Conservation (phyloP, 805 yeast species). For the Candida cerambycidarum region DNA sequence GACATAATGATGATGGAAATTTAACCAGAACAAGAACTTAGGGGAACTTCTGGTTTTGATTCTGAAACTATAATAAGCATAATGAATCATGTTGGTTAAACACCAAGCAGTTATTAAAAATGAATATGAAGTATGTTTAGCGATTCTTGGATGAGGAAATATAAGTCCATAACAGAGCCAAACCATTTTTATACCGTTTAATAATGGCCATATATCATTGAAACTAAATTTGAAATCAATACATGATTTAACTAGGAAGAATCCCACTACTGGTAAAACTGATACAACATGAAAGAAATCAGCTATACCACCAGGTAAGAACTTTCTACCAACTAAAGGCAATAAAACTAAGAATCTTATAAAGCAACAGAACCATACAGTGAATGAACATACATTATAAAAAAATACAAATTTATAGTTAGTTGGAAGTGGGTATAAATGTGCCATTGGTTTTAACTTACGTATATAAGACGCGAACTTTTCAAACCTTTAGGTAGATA, state of each 20-base stretch:
- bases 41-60: constrained; percentile 38
- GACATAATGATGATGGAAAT: constrained; percentile 33
- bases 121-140: constrained; percentile 43
- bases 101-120: constrained; percentile 39
- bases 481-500: not conserved
- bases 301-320: constrained; percentile 71
- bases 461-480: constrained; percentile 4
- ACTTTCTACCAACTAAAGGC: constrained; percentile 64
- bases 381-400: constrained; percentile 32
- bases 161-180: constrained; percentile 44
- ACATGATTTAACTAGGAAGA: constrained; percentile 18
- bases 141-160: constrained; percentile 41
- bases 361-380: constrained; percentile 50
- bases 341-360: constrained; percentile 51
- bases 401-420: constrained; percentile 32
- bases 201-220: constrained; percentile 27
- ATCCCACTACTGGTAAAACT: constrained; percentile 30
- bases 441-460: constrained; percentile 23
- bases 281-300: constrained; percentile 54
- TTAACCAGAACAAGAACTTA: constrained; percentile 33
- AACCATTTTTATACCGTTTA: constrained; percentile 30
- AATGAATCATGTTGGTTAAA: constrained; percentile 31
- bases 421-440: constrained; percentile 36
- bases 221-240: constrained; percentile 14
- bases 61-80: constrained; percentile 34